Percentiles rank a stretch among this genome's conserved stretches.
Evolutionary conservation across 1,284 basidiomycete species (phyloP).

Genomic region (Pseudozyma pruni): DNA sequence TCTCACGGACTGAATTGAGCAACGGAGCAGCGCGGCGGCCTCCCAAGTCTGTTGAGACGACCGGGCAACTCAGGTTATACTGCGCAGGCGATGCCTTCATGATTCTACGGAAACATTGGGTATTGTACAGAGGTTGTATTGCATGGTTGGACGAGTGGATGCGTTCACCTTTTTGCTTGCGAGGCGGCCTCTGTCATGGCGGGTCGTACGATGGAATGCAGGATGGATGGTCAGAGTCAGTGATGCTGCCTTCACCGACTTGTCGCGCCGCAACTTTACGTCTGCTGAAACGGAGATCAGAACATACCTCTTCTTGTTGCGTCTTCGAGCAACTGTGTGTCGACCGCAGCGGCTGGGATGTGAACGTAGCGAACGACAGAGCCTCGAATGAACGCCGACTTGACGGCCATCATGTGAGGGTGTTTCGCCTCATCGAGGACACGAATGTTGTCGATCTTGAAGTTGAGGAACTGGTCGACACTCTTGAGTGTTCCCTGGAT

Average conservation of each 20-base stretch:
- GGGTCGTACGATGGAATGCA: not conserved
- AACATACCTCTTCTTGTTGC: constrained; percentile 84
- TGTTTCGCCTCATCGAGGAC: constrained; percentile 91
- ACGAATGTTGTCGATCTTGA: constrained; percentile 91
- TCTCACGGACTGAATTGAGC: not conserved
- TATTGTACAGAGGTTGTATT: constrained; percentile 21
- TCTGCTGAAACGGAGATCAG: not conserved
- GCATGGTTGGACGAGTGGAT: not conserved
- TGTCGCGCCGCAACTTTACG: too few relatives aligned
- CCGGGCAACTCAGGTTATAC: too few relatives aligned
- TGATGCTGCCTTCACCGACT: too few relatives aligned
- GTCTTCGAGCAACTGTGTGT: constrained; percentile 95
- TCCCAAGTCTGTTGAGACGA: too few relatives aligned
- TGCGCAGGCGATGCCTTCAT: too few relatives aligned
- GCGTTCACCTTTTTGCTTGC: constrained; percentile 39
- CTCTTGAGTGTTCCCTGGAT: constrained; percentile 96
- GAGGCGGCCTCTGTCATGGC: constrained; percentile 49
- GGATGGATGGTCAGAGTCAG: not conserved
- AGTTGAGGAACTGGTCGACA: constrained; percentile 99
- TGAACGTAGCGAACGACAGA: constrained; percentile 98
- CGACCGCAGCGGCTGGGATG: constrained; percentile 88
- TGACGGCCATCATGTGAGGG: constrained; percentile 99
- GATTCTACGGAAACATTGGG: not conserved
- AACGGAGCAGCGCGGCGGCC: too few relatives aligned
- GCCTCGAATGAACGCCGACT: constrained; percentile 98